Evolutionary conservation across 2,329 filamentous ascomycete genomes (phyloP), one percentile per base, ranked within the genome.

Genomic region (Colletotrichum simmondsii): DNA sequence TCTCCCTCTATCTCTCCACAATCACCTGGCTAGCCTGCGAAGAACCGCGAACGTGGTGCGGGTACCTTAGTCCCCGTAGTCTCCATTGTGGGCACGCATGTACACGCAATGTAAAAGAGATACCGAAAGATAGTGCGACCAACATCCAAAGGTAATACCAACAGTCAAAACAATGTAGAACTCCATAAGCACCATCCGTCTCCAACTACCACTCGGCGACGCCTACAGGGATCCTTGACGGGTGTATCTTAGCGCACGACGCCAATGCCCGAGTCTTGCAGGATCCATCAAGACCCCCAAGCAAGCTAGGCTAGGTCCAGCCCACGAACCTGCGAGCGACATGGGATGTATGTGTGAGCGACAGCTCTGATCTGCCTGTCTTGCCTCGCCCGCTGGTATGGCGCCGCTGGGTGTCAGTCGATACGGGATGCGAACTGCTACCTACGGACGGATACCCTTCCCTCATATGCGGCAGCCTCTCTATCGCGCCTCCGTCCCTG

Each of bases 221-320:
- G 42, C 52, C 60, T 65, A 54, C 70, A 70, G 60, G 71, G 71
- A 52, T 65, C 35, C 32, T 57, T 26, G 54, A 61, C 35, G 60
- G 32, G 68, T 64, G 60, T 65, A 52, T 72, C 65, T 65, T 72
- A 52, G 66, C 65, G 69, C 59, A 54, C 49, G 30, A 56, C 59
- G 30, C 66, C 60, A 42, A 42, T 42, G 32, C 59, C 52, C 49
- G 35, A 66, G 46, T 46, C 70, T 67, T 56, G 58, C 63, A 49
- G 37, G 32, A 26, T 37, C 66, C 65, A 58, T 64, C 57, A 11
- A 54, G 24, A 53, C 52, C 65, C 59, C 66, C 59, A 70, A 60
- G 70, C 32, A 37, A 54, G 60, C 70, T 32, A 65, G 46, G 46
- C 66, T 66, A 53, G 71, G 66, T 72, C 66, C 65, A 72, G 70